A percentile compares a stretch with the other conserved stretches of the same genome.
These are phyloP conservation scores for Beauveria asiatica DNA, from an alignment of 2,329 filamentous ascomycete species.

Conservation along the genomic window DNA sequence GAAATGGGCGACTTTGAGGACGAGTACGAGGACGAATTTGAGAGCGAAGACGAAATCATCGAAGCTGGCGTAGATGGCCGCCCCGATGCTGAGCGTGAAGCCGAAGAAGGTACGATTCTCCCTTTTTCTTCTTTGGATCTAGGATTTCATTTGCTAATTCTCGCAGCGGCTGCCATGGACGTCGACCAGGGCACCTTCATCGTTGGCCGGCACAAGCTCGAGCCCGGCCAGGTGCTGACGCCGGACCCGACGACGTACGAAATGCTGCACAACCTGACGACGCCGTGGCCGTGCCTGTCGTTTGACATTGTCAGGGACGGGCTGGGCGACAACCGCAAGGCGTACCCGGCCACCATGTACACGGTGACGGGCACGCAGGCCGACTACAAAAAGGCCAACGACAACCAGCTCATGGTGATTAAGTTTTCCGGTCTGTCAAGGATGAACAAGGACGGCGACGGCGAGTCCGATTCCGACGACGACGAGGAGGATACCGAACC, in stretches of 20 bases:
- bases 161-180: conserved; percentile 58
- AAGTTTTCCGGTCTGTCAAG: conserved; percentile 87
- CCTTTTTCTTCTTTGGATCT: conserved; percentile 17
- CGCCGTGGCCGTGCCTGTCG: conserved; percentile 93
- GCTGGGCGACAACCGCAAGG: conserved; percentile 79
- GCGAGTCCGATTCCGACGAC: conserved; percentile 53
- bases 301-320: conserved; percentile 85
- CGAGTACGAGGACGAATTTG: conserved; percentile 87
- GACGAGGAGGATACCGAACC: conserved; percentile 76
- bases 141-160: conserved; percentile 20
- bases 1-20: conserved; percentile 84
- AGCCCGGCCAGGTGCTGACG: conserved; percentile 80
- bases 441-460: conserved; percentile 65
- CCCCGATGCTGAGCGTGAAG: conserved; percentile 86
- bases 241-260: conserved; percentile 94
- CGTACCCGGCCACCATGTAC: conserved; percentile 94
- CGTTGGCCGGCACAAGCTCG: conserved; percentile 84
- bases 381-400: conserved; percentile 61
- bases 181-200: conserved; percentile 94
- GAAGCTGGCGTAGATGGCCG: conserved; percentile 91
- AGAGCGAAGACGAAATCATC: conserved; percentile 82
- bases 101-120: conserved; percentile 60
- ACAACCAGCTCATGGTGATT: conserved; percentile 93
- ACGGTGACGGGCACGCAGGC: conserved; percentile 92
- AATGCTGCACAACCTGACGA: conserved; percentile 91